Evolutionary conservation across 2,329 filamentous ascomycete genomes (phyloP).

Genomic region (Knoxdaviesia capensis): DNA sequence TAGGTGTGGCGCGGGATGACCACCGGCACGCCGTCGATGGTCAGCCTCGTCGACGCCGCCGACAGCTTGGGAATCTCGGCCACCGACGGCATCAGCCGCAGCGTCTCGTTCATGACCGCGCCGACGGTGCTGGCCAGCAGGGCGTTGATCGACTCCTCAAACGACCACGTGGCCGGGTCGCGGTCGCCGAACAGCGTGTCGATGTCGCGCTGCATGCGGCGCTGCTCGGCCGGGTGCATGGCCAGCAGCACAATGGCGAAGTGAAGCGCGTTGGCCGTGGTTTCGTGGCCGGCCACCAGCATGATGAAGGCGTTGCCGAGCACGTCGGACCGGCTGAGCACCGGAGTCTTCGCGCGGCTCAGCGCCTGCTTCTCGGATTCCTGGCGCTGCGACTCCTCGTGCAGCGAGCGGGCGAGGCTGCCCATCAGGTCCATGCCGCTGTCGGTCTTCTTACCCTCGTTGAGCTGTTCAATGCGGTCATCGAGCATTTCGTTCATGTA

Average conservation of each 20-base stretch:
- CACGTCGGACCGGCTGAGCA: constrained; percentile 42
- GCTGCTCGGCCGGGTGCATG: constrained; percentile 41
- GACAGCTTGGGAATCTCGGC: constrained; percentile 47
- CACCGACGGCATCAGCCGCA: constrained; percentile 54
- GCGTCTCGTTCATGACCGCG: constrained; percentile 58
- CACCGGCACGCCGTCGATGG: constrained; percentile 34
- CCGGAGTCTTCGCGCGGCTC: constrained; percentile 11
- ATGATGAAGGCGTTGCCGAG: constrained; percentile 52
- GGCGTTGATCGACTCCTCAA: constrained; percentile 43
- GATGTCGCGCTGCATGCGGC: constrained; percentile 46
- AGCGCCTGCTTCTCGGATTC: constrained; percentile 5
- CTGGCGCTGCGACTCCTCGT: constrained; percentile 9
- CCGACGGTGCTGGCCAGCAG: constrained; percentile 52
- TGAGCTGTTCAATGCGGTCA: constrained; percentile 29
- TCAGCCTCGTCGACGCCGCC: constrained; percentile 32
- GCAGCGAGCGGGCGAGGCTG: constrained; percentile 24
- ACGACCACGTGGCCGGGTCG: constrained; percentile 46
- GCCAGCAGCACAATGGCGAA: constrained; percentile 51
- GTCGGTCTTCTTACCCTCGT: constrained; percentile 14
- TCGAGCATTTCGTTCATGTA: constrained; percentile 53
- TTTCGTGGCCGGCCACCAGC: constrained; percentile 61
- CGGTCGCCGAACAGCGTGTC: constrained; percentile 36
- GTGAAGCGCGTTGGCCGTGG: constrained; percentile 55
- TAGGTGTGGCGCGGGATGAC: constrained; percentile 34
- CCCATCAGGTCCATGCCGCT: constrained; percentile 33